phyloP scores from a whole-genome alignment of 2,329 filamentous ascomycete genomes.

The Microcyclospora pomicola region DNA sequence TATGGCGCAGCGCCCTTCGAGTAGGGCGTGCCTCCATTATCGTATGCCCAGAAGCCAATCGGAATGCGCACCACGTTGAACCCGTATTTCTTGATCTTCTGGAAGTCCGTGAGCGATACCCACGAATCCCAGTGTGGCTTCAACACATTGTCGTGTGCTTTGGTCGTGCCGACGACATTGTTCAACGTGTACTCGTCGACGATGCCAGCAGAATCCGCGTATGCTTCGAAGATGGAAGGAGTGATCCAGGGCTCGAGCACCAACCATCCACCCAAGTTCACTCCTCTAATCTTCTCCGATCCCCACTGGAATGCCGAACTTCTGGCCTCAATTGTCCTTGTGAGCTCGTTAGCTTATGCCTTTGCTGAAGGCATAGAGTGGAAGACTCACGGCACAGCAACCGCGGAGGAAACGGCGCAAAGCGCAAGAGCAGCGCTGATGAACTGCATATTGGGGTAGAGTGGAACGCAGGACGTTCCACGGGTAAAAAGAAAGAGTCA shows the following conservation, averaged over 20 bases:
- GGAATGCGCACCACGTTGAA: constrained; percentile 48
- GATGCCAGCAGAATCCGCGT: constrained; percentile 10
- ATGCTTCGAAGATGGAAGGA: constrained; percentile 39
- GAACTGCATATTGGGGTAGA: constrained; percentile 13
- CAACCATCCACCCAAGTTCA: constrained; percentile 40
- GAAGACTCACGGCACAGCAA: constrained; percentile 16
- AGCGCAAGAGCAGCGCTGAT: constrained; percentile 12
- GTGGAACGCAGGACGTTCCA: neutral
- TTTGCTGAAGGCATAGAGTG: neutral
- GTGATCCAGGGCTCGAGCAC: constrained; percentile 40
- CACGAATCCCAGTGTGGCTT: constrained; percentile 39
- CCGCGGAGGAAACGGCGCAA: constrained; percentile 12
- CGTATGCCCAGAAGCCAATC: constrained; percentile 47
- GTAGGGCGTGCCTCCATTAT: constrained; percentile 37
- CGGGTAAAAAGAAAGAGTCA: too few species aligned
- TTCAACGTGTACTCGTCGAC: constrained; percentile 41
- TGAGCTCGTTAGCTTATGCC: neutral
- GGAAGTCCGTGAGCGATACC: constrained; percentile 38
- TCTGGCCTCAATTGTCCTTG: constrained; percentile 7
- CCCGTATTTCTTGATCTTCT: constrained; percentile 41
- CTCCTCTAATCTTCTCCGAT: constrained; percentile 34
- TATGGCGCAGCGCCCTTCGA: constrained; percentile 38
- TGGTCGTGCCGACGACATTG: constrained; percentile 34
- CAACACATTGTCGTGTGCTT: constrained; percentile 29
- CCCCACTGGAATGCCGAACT: constrained; percentile 35